Conservation (phyloP, 1,284 basidiomycete genomes). For the Puccinia coronata region DNA sequence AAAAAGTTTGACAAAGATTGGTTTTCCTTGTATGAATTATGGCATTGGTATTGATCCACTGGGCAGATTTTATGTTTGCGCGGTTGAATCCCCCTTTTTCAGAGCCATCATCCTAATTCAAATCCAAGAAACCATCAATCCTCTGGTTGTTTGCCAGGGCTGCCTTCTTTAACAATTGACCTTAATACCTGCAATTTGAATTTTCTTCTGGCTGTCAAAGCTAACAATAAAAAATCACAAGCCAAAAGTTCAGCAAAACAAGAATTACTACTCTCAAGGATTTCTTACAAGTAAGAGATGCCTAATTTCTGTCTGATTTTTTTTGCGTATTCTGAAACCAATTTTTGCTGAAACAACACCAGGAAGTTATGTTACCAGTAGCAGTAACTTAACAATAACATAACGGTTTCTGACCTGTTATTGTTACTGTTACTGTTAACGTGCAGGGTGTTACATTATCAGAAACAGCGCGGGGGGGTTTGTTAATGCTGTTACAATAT, state of each 20-base stretch:
- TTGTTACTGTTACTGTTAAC: too few species aligned
- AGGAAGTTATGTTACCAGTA: not conserved
- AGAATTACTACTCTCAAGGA: too few species aligned
- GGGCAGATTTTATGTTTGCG: not conserved
- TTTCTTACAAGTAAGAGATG: not conserved
- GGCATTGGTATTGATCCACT: not conserved
- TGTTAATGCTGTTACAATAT: too few species aligned
- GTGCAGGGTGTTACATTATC: too few species aligned
- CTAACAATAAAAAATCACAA: not conserved
- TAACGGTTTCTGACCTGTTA: too few species aligned
- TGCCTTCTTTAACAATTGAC: not conserved
- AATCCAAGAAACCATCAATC: not conserved
- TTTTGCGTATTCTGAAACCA: slow-evolving; percentile 12
- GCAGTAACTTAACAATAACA: too few species aligned
- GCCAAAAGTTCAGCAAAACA: not conserved
- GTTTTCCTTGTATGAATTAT: not conserved
- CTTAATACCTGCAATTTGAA: not conserved
- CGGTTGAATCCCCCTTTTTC: not conserved
- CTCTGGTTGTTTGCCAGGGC: slow-evolving; percentile 23
- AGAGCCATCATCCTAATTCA: not conserved
- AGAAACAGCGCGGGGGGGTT: too few species aligned
- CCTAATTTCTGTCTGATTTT: slow-evolving; percentile 26
- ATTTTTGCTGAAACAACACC: slow-evolving; percentile 34
- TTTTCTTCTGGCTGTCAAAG: not conserved
- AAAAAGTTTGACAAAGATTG: slow-evolving; percentile 32